phyloP scores from a whole-genome alignment of 192 early-diverging fungal genomes.

The Jimgerdemannia flammicorona region DNA sequence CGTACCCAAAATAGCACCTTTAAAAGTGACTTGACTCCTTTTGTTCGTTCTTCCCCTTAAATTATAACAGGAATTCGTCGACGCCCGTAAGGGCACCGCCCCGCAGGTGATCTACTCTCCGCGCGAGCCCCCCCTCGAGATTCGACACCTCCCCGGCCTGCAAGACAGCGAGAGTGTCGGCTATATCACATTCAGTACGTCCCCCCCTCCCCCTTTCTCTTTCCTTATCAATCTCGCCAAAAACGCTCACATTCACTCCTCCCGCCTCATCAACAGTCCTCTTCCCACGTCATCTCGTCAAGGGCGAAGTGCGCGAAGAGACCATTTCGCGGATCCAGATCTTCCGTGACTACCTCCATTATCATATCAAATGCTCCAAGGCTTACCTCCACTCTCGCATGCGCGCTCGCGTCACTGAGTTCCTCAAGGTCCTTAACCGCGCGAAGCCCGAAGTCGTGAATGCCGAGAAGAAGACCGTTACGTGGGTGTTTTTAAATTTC shows the following conservation, averaged over 20 bases:
- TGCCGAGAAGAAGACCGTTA: conserved; percentile 74
- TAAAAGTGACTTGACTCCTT: neutral
- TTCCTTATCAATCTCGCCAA: conserved; percentile 82
- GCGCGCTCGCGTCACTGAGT: conserved; percentile 90
- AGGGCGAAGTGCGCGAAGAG: conserved; percentile 70
- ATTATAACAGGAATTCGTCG: conserved; percentile 85
- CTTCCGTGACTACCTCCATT: conserved; percentile 98
- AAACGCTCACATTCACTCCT: conserved; percentile 16
- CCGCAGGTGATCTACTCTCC: conserved; percentile 92
- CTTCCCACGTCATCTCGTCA: conserved; percentile 86
- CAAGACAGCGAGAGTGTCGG: conserved; percentile 82
- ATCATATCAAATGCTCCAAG: conserved; percentile 99
- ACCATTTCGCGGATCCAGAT: conserved; percentile 95
- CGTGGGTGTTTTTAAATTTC: conserved; percentile 18
- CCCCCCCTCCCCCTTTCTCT: conserved; percentile 63
- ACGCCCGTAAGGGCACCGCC: conserved; percentile 90
- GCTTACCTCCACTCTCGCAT: conserved; percentile 99
- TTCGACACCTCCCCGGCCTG: conserved; percentile 65
- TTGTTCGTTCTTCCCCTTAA: neutral
- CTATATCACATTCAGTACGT: conserved; percentile 92
- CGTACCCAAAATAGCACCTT: too few relatives aligned
- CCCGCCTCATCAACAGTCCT: conserved; percentile 57
- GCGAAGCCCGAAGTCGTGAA: conserved; percentile 89
- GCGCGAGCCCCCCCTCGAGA: conserved; percentile 93
- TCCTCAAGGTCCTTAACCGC: conserved; percentile 97